Evolutionary conservation across 805 yeast genomes (phyloP).

Genomic region (Ogataea siamensis): DNA sequence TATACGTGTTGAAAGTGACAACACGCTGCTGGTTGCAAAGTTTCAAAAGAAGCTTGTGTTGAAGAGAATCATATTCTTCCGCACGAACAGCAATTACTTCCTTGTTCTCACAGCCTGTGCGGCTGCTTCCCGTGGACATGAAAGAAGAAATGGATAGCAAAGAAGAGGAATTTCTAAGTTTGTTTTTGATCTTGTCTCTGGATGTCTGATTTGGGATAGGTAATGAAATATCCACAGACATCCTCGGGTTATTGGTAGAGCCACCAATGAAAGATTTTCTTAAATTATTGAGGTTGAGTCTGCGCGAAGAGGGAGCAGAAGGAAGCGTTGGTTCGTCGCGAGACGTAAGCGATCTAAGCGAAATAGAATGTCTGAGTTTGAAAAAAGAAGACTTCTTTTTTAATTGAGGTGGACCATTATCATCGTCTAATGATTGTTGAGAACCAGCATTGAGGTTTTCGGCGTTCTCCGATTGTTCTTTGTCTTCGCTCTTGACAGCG

Average conservation of each 20-base stretch:
- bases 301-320: conserved; percentile 11
- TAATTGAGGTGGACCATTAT: conserved; percentile 7
- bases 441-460: not conserved
- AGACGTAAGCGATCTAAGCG: conserved; percentile 29
- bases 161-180: conserved; percentile 50
- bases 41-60: conserved; percentile 34
- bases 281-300: conserved; percentile 12
- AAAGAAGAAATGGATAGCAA: conserved; percentile 41
- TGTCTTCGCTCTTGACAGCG: conserved; percentile 14
- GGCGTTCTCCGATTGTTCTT: conserved; percentile 1
- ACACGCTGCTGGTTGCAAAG: conserved; percentile 36
- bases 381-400: conserved; percentile 26
- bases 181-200: conserved; percentile 51
- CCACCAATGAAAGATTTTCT: conserved; percentile 24
- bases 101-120: conserved; percentile 13
- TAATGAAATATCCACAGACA: conserved; percentile 45
- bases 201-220: conserved; percentile 59
- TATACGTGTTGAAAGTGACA: conserved; percentile 33
- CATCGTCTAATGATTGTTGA: not conserved
- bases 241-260: conserved; percentile 8
- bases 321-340: conserved; percentile 20
- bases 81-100: conserved; percentile 33
- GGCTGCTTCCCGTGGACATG: conserved; percentile 13
- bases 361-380: conserved; percentile 31
- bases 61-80: conserved; percentile 34